phyloP scores from a whole-genome alignment of 345 rosid species.

The Citrus hindsii region DNA sequence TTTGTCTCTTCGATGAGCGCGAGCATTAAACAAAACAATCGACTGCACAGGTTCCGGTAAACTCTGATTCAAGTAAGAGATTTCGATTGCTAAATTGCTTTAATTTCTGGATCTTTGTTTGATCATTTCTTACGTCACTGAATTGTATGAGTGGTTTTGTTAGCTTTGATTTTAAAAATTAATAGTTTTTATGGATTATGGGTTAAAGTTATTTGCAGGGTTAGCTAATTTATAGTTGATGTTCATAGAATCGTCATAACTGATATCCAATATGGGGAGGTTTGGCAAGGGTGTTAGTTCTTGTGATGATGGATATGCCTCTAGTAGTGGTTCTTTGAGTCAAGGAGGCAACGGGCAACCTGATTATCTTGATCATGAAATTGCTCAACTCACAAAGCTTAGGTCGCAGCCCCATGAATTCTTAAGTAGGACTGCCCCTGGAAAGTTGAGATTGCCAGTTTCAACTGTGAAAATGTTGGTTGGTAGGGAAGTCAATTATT shows the following conservation, averaged over 20 bases:
- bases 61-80: background rate
- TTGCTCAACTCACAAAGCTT: slow-evolving; percentile 47
- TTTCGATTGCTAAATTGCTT: background rate
- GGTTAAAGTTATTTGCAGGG: slow-evolving; percentile 5
- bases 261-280: slow-evolving; percentile 25
- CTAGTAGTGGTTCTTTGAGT: background rate
- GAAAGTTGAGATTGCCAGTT: slow-evolving; percentile 34
- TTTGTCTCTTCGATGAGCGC: background rate
- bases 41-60: background rate
- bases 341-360: slow-evolving; percentile 10
- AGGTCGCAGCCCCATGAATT: slow-evolving; percentile 44
- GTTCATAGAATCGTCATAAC: background rate
- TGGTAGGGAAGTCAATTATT: slow-evolving; percentile 56
- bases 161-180: background rate
- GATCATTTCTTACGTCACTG: background rate
- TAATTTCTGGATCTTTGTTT: background rate
- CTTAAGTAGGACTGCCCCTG: slow-evolving; percentile 22
- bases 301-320: slow-evolving; percentile 24
- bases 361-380: slow-evolving; percentile 39
- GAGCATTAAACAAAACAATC: background rate
- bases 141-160: background rate
- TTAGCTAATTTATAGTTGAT: background rate
- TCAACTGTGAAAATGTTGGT: slow-evolving; percentile 58
- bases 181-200: background rate
- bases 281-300: slow-evolving; percentile 6